These are phyloP conservation scores for Jamesozyma rosinii DNA, from an alignment of 805 yeast species.

Conservation along the genomic window DNA sequence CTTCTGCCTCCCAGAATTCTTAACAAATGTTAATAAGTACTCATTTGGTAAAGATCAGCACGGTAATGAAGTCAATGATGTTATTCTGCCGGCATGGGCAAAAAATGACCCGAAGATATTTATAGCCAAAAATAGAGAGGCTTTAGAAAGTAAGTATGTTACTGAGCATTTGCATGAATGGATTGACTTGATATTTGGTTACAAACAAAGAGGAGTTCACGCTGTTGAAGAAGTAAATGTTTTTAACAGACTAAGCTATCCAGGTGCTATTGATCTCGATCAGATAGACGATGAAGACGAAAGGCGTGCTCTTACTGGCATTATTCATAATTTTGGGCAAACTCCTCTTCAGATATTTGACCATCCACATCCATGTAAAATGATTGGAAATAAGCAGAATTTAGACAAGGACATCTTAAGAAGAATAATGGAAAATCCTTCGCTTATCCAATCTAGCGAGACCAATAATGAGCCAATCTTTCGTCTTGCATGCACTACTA, in stretches of 20 bases:
- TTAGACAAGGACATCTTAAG: neutral
- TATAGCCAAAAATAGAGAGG: conserved; percentile 67
- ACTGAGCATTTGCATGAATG: conserved; percentile 67
- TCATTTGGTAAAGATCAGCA: conserved; percentile 65
- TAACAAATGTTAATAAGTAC: conserved; percentile 54
- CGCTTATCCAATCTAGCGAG: neutral
- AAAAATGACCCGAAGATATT: conserved; percentile 65
- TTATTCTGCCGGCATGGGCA: conserved; percentile 77
- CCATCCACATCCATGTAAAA: conserved; percentile 49
- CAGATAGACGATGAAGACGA: conserved; percentile 64
- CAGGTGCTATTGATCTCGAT: conserved; percentile 74
- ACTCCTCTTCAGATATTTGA: conserved; percentile 69
- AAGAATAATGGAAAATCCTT: neutral
- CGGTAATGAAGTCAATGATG: conserved; percentile 49
- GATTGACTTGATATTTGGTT: conserved; percentile 82
- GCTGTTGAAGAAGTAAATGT: conserved; percentile 65
- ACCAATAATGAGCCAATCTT: neutral
- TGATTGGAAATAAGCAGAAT: neutral
- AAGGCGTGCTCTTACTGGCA: conserved; percentile 67
- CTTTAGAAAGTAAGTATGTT: conserved; percentile 74
- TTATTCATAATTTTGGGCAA: conserved; percentile 87
- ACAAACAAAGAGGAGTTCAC: conserved; percentile 61
- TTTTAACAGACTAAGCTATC: conserved; percentile 75
- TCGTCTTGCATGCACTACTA: neutral
- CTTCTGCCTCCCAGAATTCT: conserved; percentile 71